A percentile compares a stretch with the other conserved stretches of the same genome.
These are phyloP conservation scores for Podaxis sp. DNA, from an alignment of 768 basidiomycete species.

Conservation along the genomic window DNA sequence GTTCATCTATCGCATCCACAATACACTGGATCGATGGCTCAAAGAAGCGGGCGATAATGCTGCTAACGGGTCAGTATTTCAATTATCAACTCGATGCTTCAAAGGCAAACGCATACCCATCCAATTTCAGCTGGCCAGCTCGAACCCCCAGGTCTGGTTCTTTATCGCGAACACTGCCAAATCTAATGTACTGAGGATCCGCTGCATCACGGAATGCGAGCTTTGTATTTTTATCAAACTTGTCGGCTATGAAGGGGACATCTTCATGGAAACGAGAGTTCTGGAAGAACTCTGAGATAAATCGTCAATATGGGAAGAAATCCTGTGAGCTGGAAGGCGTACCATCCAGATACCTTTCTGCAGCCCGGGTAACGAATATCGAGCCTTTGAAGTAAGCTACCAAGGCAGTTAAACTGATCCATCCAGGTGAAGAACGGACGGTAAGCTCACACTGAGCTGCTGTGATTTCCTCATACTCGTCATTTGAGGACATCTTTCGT, in stretches of 20 bases:
- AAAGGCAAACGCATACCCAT: constrained; percentile 23
- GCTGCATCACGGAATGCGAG: constrained; percentile 36
- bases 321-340: not conserved
- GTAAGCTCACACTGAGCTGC: constrained; percentile 31
- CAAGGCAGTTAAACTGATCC: not conserved
- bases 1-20: constrained; percentile 19
- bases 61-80: constrained; percentile 12
- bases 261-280: constrained; percentile 41
- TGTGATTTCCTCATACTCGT: constrained; percentile 39
- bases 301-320: not conserved
- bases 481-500: constrained; percentile 21
- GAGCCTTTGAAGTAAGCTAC: constrained; percentile 45
- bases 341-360: constrained; percentile 34
- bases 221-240: constrained; percentile 50
- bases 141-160: constrained; percentile 38
- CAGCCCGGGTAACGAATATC: constrained; percentile 39
- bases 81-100: not conserved
- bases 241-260: constrained; percentile 35
- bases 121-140: constrained; percentile 44
- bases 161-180: constrained; percentile 41
- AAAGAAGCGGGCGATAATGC: constrained; percentile 25
- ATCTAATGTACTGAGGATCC: constrained; percentile 46
- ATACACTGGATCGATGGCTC: constrained; percentile 26
- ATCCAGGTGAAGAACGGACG: not conserved
- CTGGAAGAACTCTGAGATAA: constrained; percentile 30